Evolutionary conservation across 345 rosid species (phyloP), one percentile per base, ranked within the genome.

Genomic region (Eucalyptus pauciflora): DNA sequence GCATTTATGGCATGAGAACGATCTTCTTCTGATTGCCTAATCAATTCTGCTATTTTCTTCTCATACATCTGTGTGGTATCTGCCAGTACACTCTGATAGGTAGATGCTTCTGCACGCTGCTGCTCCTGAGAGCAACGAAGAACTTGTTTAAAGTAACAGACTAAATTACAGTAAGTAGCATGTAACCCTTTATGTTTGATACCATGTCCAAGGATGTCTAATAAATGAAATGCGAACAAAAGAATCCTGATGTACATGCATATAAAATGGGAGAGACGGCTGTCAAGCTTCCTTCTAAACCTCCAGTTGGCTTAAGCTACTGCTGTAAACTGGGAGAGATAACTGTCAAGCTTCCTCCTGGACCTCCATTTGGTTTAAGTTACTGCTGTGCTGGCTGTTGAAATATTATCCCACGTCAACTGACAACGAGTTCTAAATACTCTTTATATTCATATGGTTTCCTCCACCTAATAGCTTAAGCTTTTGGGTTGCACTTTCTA

Each of bases 21-120:
- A 90, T 96, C 96, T 88, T 91, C 92, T 86, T 96, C 97, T 85
- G 95, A 92, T 89, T 87, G 94, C 91, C 93, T 93, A 88, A 92
- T 91, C 91, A 96, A 87, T 89, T 95, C 96, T 7, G 92, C 93
- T 91, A 97, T 91, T 92, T 95, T 96, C 89, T 90, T 95, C 93
- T 97, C 99, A 87, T 96, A 96, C 94, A 93, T 94, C 91, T 94
- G 95, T 91, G 95, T 96, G 88, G 94, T 93, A 89, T 96, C 97
- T 86, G 95, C 96, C 89, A 95, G 92, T 86, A 93, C 93, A 86
- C 95, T 95, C 91, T 96, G 94, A 91, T 94, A 93, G 52, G 94
- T 90, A 81, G 95, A 94, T 92, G 91, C 93, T 88, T 97, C 96
- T 86, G 94, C 94, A 91, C 93, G 97, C 58, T 94, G 91, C 91